A percentile compares a stretch with the other conserved stretches of the same genome.
These are phyloP conservation scores for Colletotrichum agaves DNA, from an alignment of 2,329 filamentous ascomycete genomes.

Conservation along the genomic window DNA sequence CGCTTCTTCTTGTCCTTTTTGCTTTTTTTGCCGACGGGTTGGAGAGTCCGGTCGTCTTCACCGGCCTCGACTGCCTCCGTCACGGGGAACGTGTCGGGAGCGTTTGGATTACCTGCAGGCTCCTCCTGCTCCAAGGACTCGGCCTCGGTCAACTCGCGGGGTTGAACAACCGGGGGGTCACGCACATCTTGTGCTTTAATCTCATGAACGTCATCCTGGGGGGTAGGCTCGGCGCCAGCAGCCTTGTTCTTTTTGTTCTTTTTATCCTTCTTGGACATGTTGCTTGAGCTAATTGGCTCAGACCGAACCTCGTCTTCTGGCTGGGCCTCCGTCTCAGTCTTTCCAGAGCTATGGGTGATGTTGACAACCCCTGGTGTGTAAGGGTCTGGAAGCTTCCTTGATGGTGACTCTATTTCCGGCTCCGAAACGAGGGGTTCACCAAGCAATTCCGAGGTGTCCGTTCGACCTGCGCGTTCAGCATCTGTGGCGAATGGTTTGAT, in stretches of 20 bases:
- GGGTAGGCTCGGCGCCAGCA: slow-evolving; percentile 7
- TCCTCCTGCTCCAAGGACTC: slow-evolving; percentile 16
- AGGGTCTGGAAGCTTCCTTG: slow-evolving; percentile 19
- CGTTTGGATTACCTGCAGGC: slow-evolving; percentile 2
- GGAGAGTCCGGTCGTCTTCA: slow-evolving; percentile 33
- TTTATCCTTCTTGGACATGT: slow-evolving; percentile 41
- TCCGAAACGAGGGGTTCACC: slow-evolving; percentile 27
- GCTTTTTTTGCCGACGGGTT: slow-evolving; percentile 41
- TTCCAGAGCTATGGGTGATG: slow-evolving; percentile 17
- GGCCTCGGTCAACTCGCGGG: neutral
- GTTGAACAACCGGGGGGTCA: slow-evolving; percentile 13
- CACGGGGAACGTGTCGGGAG: neutral
- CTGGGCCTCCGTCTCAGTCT: slow-evolving; percentile 16
- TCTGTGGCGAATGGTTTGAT: slow-evolving; percentile 11
- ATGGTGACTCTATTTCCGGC: slow-evolving; percentile 26
- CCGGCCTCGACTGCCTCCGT: slow-evolving; percentile 28
- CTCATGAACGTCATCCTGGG: slow-evolving; percentile 16
- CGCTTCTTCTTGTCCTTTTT: slow-evolving; percentile 38
- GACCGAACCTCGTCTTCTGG: slow-evolving; percentile 19
- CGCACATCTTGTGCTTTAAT: slow-evolving; percentile 9
- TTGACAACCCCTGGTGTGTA: slow-evolving; percentile 25
- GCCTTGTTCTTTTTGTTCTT: slow-evolving; percentile 40
- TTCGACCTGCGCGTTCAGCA: slow-evolving; percentile 22
- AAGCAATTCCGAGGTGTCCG: slow-evolving; percentile 27
- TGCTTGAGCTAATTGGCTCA: slow-evolving; percentile 37